Evolutionary conservation across 2,329 filamentous ascomycete genomes (phyloP).

Genomic region (Cadophora gregata): DNA sequence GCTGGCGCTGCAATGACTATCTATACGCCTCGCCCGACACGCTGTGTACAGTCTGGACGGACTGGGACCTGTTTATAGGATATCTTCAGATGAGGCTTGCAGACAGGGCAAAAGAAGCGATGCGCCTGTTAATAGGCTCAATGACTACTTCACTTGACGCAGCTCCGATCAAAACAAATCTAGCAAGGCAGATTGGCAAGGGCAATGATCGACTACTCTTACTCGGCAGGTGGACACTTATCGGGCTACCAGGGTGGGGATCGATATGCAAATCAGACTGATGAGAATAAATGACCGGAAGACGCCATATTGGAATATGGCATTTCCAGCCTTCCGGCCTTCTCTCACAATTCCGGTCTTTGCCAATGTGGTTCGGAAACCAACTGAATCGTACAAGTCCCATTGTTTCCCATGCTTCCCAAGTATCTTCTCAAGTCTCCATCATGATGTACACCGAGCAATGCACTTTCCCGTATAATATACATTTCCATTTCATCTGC

Average conservation of each 20-base stretch:
- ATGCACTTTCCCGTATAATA: conserved; percentile 15
- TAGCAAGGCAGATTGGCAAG: neutral
- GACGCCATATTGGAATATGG: neutral
- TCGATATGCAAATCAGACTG: no score
- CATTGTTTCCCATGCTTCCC: neutral
- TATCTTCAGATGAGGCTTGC: neutral
- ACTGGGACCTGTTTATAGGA: no score
- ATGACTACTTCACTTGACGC: neutral
- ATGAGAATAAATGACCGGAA: neutral
- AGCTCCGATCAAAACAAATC: neutral
- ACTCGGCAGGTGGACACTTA: neutral
- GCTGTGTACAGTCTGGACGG: no score
- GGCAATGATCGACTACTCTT: neutral
- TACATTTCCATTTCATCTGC: neutral
- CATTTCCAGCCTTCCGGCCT: neutral
- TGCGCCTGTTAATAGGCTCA: neutral
- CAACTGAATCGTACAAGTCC: neutral
- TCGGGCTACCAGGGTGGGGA: no score
- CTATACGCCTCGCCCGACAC: no score
- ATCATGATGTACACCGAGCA: conserved; percentile 17
- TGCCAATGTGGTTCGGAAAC: neutral
- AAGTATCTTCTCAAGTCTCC: neutral
- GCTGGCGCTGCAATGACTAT: no score
- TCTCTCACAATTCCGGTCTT: neutral
- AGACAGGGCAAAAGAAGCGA: neutral